Conservation (phyloP, 1,284 basidiomycete genomes). For the Ganoderma lucidum region DNA sequence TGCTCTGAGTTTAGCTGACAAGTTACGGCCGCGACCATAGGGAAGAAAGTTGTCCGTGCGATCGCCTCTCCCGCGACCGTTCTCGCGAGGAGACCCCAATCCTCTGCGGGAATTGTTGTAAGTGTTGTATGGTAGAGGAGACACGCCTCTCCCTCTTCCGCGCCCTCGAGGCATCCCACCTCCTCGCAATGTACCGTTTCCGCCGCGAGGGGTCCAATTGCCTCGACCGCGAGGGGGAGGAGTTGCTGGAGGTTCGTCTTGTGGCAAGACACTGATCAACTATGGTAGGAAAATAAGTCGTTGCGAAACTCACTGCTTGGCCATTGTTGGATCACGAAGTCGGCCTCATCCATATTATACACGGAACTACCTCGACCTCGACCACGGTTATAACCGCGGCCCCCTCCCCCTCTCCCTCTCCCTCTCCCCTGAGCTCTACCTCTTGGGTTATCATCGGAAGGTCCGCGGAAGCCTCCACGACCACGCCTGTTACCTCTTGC, state of each 20-base stretch:
- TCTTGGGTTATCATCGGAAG: conserved; percentile 14
- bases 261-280: neutral
- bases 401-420: conserved; percentile 21
- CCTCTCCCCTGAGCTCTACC: conserved; percentile 34
- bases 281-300: neutral
- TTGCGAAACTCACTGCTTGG: conserved; percentile 35
- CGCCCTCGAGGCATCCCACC: conserved; percentile 16
- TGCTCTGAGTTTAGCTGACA: conserved; percentile 36
- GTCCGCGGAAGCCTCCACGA: conserved; percentile 33
- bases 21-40: conserved; percentile 37
- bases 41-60: conserved; percentile 1
- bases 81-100: conserved; percentile 28
- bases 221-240: conserved; percentile 7
- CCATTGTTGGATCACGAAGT: conserved; percentile 43
- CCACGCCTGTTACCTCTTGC: conserved; percentile 37
- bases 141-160: conserved; percentile 30
- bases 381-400: conserved; percentile 34
- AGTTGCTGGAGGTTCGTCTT: conserved; percentile 28
- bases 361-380: conserved; percentile 33
- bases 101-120: conserved; percentile 23
- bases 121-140: conserved; percentile 18
- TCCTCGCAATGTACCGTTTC: conserved; percentile 29
- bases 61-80: conserved; percentile 37
- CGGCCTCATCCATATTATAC: conserved; percentile 37
- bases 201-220: conserved; percentile 15